Evolutionary conservation across 164 flowering plant species (phyloP).

Genomic region (Berberis thunbergii): DNA sequence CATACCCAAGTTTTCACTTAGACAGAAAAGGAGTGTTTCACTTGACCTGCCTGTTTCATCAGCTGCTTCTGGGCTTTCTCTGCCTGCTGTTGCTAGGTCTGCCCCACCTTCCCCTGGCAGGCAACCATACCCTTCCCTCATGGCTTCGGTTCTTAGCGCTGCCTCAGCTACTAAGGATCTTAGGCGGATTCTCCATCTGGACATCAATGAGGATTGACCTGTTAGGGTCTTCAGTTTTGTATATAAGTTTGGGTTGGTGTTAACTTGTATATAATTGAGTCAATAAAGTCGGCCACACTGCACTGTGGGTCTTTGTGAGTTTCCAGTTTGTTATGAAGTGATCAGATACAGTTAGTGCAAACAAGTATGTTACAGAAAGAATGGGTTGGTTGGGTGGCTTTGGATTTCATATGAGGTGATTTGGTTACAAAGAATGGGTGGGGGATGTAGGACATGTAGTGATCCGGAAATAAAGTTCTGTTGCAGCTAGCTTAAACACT

Average conservation of each 20-base stretch:
- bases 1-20: constrained; percentile 68
- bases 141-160: constrained; percentile 25
- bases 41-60: constrained; percentile 42
- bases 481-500: no score
- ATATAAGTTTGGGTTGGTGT: no score
- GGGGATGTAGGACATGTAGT: neutral
- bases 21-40: constrained; percentile 59
- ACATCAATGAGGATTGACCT: constrained; percentile 35
- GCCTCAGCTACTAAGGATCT: constrained; percentile 77
- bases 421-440: neutral
- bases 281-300: no score
- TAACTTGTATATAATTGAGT: no score
- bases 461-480: constrained; percentile 1
- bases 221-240: constrained; percentile 11
- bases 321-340: neutral
- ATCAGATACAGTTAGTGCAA: neutral
- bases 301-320: no score
- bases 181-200: constrained; percentile 89
- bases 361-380: neutral
- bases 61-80: constrained; percentile 15
- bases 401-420: neutral
- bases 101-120: constrained; percentile 79
- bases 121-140: constrained; percentile 21
- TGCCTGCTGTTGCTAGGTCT: constrained; percentile 51
- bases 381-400: neutral